Evolutionary conservation across 2,329 filamentous ascomycete genomes (phyloP), one percentile per base, ranked within the genome.

Genomic region (Pleoardoris graminearum): DNA sequence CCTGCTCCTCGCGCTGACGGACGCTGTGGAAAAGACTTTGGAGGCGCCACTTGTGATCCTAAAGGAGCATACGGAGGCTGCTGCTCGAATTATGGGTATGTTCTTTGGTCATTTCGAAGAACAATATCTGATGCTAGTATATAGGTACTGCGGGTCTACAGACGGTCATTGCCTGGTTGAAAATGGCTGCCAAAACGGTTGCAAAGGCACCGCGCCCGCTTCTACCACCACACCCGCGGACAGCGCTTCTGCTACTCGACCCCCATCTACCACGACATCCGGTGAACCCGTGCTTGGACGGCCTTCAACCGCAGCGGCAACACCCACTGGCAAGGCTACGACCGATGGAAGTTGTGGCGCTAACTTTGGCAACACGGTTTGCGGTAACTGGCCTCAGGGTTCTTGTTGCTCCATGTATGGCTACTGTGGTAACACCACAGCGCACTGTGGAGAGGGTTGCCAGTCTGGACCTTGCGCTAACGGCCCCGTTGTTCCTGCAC

Each of bases 341-440:
- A 80, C 72, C 2, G 78, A 85, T 66, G 82, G 82, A 30, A 77
- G 75, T 51, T 85, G 82, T 59, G 82, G 82, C 54, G 73, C 75
- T 16, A 73, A 61, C 7, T 80, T 82, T 57, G 75, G 71, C 12
- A 73, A 75, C 51, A 79, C 75, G 3, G 66, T 82, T 36, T 85
- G 82, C 62, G 80, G 80, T 17, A 63, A 78, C 51, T 85, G 80
- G 80, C 61, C 67, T 23, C 73, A 76, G 29, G 82, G 82, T 37
- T 72, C 77, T 51, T 84, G 82, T 61, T 83, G 82, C 62, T 82
- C 79, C 30, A 77, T 81, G 73, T 84, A 83, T 63, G 82, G 82
- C 23, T 84, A 81, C 68, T 82, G 81, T 55, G 76, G 76, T 52
- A 76, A 73, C 57, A 74, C 72, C 36, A 76, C 73, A 35, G 70